Conservation (phyloP, 345 rosid genomes). For the Heritiera fomes region DNA sequence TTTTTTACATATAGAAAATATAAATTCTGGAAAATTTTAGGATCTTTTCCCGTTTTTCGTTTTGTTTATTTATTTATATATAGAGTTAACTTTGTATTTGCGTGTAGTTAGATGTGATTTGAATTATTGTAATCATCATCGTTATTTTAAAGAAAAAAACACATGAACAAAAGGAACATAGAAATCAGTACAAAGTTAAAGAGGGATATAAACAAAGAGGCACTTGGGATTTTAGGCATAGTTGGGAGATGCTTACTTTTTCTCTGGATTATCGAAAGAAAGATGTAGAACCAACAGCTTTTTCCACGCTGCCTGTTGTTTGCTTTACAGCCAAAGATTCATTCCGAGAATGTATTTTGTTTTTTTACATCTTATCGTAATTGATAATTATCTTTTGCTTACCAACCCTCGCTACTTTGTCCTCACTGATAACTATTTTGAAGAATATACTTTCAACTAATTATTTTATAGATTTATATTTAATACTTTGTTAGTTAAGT, state of each 20-base stretch:
- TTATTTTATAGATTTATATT: no score
- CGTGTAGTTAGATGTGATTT: conserved; percentile 14
- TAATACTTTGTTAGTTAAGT: no score
- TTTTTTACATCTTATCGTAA: background rate
- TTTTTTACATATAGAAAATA: background rate
- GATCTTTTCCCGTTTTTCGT: background rate
- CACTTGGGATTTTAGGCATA: conserved; percentile 22
- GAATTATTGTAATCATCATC: background rate
- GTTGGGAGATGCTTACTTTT: conserved; percentile 20
- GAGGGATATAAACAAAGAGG: conserved; percentile 16
- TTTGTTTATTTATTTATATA: background rate
- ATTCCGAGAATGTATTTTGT: conserved; percentile 14
- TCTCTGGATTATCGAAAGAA: conserved; percentile 18
- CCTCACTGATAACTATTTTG: background rate
- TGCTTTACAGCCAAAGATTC: conserved; percentile 22
- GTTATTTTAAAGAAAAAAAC: background rate
- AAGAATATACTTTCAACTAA: background rate
- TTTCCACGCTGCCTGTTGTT: conserved; percentile 15
- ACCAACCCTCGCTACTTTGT: background rate
- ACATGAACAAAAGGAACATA: background rate
- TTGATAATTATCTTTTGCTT: background rate
- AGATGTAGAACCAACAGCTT: conserved; percentile 19
- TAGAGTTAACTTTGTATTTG: conserved; percentile 10
- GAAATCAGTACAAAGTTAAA: background rate
- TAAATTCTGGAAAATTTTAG: background rate